These are phyloP conservation scores for Globisporangium yorkense DNA, from an alignment of 352 stramenopile genomes.

Conservation along the genomic window DNA sequence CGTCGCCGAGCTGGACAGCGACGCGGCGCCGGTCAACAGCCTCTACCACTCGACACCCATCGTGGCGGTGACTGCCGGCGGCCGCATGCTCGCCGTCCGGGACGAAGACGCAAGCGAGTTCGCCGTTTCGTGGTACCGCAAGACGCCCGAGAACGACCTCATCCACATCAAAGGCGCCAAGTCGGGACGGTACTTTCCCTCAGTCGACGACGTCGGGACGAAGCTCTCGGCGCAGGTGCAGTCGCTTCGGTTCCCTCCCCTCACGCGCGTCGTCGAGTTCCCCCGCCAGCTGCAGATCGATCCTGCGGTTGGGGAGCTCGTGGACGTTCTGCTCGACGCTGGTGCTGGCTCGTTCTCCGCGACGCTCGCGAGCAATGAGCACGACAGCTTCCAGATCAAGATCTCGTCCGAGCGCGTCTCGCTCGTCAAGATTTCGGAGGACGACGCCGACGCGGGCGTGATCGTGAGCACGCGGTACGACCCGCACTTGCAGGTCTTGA, in stretches of 20 bases:
- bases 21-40: slow-evolving; percentile 11
- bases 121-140: slow-evolving; percentile 61
- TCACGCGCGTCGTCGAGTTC: slow-evolving; percentile 55
- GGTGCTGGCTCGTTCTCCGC: slow-evolving; percentile 68
- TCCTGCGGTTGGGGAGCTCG: slow-evolving; percentile 56
- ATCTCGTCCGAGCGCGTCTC: slow-evolving; percentile 44
- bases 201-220: slow-evolving; percentile 60
- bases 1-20: slow-evolving; percentile 5
- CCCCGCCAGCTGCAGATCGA: slow-evolving; percentile 40
- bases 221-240: slow-evolving; percentile 53
- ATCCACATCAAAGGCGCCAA: slow-evolving; percentile 58
- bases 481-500: slow-evolving; percentile 57
- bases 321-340: slow-evolving; percentile 67
- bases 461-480: slow-evolving; percentile 50
- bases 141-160: slow-evolving; percentile 44
- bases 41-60: slow-evolving; percentile 45
- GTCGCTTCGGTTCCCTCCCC: slow-evolving; percentile 56
- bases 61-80: slow-evolving; percentile 41
- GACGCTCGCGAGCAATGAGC: slow-evolving; percentile 70
- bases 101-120: slow-evolving; percentile 68
- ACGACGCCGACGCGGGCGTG: slow-evolving; percentile 56
- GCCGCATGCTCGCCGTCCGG: slow-evolving; percentile 40
- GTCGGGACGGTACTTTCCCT: slow-evolving; percentile 54
- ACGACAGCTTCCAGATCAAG: slow-evolving; percentile 80
- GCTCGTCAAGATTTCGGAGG: slow-evolving; percentile 70